Conservation (phyloP, 768 basidiomycete genomes). For the Boletus reticuloceps region DNA sequence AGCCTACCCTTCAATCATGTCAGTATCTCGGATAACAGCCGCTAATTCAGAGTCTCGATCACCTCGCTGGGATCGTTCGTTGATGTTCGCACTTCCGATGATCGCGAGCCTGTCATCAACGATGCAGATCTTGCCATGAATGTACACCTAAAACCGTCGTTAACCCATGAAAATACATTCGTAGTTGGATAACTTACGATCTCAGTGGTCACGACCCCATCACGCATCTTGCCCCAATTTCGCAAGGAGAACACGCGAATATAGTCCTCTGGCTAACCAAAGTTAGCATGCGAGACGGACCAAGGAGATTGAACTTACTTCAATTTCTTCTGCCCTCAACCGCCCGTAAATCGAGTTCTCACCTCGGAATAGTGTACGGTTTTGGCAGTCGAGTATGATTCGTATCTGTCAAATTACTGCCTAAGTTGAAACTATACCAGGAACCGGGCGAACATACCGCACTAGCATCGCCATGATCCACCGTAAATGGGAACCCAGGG, state of each 20-base stretch:
- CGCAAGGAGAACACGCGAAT: constrained; percentile 88
- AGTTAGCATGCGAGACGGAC: not conserved
- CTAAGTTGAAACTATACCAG: not conserved
- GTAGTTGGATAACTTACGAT: constrained; percentile 48
- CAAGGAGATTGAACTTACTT: constrained; percentile 46
- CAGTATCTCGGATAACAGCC: constrained; percentile 91
- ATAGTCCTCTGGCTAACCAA: constrained; percentile 82
- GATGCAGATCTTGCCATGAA: constrained; percentile 70
- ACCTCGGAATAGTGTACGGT: constrained; percentile 82
- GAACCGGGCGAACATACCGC: constrained; percentile 52
- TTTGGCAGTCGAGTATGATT: constrained; percentile 95
- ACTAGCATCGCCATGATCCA: constrained; percentile 91
- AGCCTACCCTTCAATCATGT: constrained; percentile 90
- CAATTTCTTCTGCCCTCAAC: constrained; percentile 81
- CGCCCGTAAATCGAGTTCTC: constrained; percentile 89
- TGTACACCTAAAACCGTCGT: constrained; percentile 62
- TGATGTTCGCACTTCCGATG: constrained; percentile 97
- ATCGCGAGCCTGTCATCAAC: constrained; percentile 94
- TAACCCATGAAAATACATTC: constrained; percentile 1
- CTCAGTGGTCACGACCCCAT: constrained; percentile 82
- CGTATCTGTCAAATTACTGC: constrained; percentile 56
- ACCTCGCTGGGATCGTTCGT: constrained; percentile 92
- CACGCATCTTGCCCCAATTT: constrained; percentile 90
- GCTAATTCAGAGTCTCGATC: constrained; percentile 97
- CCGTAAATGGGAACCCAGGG: constrained; percentile 90